Base-by-base conservation (phyloP, 176 grass and related monocot genomes). In the Metroxylon sagu region DNA sequence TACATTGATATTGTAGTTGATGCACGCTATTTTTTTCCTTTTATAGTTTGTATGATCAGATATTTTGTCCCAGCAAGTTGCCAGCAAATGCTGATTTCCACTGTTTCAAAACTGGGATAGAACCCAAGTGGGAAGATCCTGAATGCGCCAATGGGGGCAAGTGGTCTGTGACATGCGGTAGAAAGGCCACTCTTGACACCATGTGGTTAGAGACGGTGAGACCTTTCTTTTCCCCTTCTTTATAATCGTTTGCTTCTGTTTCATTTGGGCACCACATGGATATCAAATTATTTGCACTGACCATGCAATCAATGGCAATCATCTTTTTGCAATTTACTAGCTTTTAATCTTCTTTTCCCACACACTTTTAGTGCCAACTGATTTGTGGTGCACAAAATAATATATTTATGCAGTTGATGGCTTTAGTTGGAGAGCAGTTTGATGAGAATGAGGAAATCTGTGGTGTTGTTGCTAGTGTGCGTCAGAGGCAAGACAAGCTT, bases 121-220 rank as follows among this genome's bases (percentile, higher is more conserved):
- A 98, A 60, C 93, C 93, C 52, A 98, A 85, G 68, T 98, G 94
- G 94, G 93, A 98, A 78, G 93, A 98, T 71, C 88, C 93, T 30
- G 88, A 98, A 76, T 98, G 93, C 19, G 88, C 93, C 54, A 92
- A 92, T 79, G 93, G 93, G 14, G 93, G 93, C 26, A 98, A 98
- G 57, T 98, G 93, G 93, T 88, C 87, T 68, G 69, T 92, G 61
- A 71, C 82, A 62, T 76, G 74, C 57, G 83, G 43, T 67, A 88
- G 84, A 64, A 98, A 98, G 69, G 1, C 76, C 25, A 79, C 71
- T 29, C 85, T 98, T 70, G 93, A 98, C 62, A 85, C 73, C 73
- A 98, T 92, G 93, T 98, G 93, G 88, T 82, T 92, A 50, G 93
- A 92, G 62, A 89, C 93, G 27, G 87, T 92, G 71, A 29, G 72